Conservation (phyloP, 1,139 yeast species). For the Taiozyma sp. region DNA sequence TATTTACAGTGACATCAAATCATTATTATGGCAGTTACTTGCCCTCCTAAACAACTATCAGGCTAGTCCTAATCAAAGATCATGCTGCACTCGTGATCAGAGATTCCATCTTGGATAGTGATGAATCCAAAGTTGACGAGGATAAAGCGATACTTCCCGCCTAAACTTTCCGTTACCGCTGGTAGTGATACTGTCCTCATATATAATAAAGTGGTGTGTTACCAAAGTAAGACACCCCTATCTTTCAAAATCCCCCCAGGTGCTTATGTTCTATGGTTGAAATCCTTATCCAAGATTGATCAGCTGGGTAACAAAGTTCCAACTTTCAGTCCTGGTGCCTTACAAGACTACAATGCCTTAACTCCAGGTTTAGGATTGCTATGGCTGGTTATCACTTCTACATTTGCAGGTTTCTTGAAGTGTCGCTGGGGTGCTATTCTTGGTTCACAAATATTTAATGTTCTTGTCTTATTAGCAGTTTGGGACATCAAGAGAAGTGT, state of each 20-base stretch:
- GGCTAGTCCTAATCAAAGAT: conserved; percentile 4
- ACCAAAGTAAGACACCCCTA: too few relatives aligned
- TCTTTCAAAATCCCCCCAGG: conserved; percentile 30
- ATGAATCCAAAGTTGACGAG: conserved; percentile 7
- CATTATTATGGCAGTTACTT: conserved; percentile 1
- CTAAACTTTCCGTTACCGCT: neutral
- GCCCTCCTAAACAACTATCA: neutral
- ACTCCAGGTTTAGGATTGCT: conserved; percentile 35
- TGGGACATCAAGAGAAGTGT: conserved; percentile 73
- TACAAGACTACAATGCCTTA: conserved; percentile 25
- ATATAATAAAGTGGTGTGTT: too few relatives aligned
- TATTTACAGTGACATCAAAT: too few relatives aligned
- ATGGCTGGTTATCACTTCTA: conserved; percentile 41
- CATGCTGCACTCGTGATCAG: conserved; percentile 10
- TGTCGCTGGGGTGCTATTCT: conserved; percentile 55
- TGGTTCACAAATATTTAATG: conserved; percentile 45
- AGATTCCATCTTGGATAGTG: conserved; percentile 1
- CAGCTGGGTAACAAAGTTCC: neutral
- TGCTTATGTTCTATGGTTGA: conserved; percentile 23
- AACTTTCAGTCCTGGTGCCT: conserved; percentile 19
- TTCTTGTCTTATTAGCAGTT: conserved; percentile 38
- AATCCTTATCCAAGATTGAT: conserved; percentile 16
- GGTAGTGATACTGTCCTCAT: too few relatives aligned
- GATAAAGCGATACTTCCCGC: too few relatives aligned
- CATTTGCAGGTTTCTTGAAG: conserved; percentile 46